Evolutionary conservation across 1,284 basidiomycete species (phyloP), one percentile per base, ranked within the genome.

Genomic region (Ganoderma meredithae): DNA sequence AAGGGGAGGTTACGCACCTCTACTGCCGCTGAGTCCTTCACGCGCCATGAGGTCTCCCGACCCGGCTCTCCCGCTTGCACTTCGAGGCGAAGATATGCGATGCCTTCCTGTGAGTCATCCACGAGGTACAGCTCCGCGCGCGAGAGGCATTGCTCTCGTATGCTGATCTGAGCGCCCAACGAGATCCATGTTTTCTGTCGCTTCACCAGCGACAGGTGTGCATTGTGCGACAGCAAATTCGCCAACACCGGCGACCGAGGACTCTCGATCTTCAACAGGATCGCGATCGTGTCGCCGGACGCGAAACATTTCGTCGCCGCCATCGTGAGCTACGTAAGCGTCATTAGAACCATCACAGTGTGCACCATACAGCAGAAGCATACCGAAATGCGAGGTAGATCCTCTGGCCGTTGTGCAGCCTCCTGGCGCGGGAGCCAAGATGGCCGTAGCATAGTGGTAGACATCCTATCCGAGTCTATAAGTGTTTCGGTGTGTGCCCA

Each of bases 271-370:
- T 76, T 80, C 39, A 85, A 63, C 49, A 76, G 79, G 43, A 85
- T 76, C 7, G 83, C 83, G 61, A 86, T 80, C 17, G 71, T 71
- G 67, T 83, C 80, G 17, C 84, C 83, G 3, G 85, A 82, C 31
- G 83, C 74, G 72, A 81, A 84, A 31, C 76, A 79, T 60, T 76
- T 72, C 13, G 78, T 77, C 25, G 77, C 70, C 6, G 84, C 83
- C 60, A 84, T 66, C 7, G 81, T 81, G 39, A 84, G 72, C 84
- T 86, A 68, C 3, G 40, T 22, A 27, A 31, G 31, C 31, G 2
- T 5, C 3, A 36, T 58, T 22, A 40, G 53, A 17, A 12, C 64
- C 7, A 63, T 40, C n/a, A 27, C n/a, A 60, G 31, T n/a, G 47
- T 39, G 36, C 49, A 17, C 61, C 55, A 49, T 66, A 25, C 52